Percentiles rank a stretch among this genome's conserved stretches.
phyloP scores from a whole-genome alignment of 768 basidiomycete species.

The Xerocomellus dryophilus region DNA sequence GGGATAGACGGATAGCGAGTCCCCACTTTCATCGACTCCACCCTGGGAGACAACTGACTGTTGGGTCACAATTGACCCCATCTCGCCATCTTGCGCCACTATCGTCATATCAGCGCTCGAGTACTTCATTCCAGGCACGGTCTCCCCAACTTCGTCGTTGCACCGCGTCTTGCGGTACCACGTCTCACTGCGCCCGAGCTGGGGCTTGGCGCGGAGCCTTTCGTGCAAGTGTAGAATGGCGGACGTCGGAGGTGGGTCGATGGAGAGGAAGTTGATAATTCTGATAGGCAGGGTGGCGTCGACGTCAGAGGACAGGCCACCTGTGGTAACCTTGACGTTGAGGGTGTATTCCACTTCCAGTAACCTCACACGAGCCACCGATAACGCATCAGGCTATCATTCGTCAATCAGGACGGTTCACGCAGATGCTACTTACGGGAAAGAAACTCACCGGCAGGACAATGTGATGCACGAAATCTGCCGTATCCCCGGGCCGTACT shows the following conservation, averaged over 20 bases:
- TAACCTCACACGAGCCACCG: conserved; percentile 63
- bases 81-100: conserved; percentile 21
- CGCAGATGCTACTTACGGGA: not conserved
- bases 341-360: conserved; percentile 77
- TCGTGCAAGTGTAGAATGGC: conserved; percentile 22
- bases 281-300: conserved; percentile 70
- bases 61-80: conserved; percentile 3
- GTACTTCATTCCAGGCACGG: conserved; percentile 35
- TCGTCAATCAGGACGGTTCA: conserved; percentile 3
- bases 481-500: conserved; percentile 56
- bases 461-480: conserved; percentile 67
- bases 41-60: conserved; percentile 6
- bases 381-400: conserved; percentile 62
- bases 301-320: conserved; percentile 58
- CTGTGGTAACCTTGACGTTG: conserved; percentile 59
- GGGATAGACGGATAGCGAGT: conserved; percentile 27
- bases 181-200: conserved; percentile 23
- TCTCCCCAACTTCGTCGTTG: conserved; percentile 19
- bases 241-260: conserved; percentile 69
- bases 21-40: conserved; percentile 11
- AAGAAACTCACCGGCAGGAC: conserved; percentile 63
- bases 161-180: conserved; percentile 31
- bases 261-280: conserved; percentile 80
- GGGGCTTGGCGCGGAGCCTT: conserved; percentile 23
- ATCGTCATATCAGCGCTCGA: conserved; percentile 27